Evolutionary conservation across 148 eudicot genomes (phyloP).

Genomic region (Vaccinium vitisidaea): DNA sequence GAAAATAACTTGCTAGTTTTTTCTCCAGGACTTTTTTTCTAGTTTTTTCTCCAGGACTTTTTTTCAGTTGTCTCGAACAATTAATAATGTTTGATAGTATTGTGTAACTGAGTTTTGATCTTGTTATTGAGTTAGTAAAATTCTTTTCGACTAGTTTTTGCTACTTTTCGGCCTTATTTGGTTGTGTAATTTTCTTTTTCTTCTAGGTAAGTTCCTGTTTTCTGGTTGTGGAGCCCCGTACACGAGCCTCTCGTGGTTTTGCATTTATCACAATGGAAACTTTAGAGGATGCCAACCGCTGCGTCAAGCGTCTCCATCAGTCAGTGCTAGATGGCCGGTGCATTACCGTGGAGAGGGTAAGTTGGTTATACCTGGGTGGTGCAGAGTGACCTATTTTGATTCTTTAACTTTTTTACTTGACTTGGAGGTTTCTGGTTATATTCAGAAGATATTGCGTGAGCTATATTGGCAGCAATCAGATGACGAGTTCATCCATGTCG

Average conservation of each 20-base stretch:
- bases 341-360: slow-evolving; percentile 97
- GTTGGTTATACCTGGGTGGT: slow-evolving; percentile 20
- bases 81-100: background rate
- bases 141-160: background rate
- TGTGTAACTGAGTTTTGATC: background rate
- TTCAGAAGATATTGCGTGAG: slow-evolving; percentile 94
- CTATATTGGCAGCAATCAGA: slow-evolving; percentile 98
- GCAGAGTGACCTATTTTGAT: slow-evolving; percentile 30
- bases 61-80: background rate
- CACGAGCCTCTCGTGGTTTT: slow-evolving; percentile 87
- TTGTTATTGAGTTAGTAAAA: background rate
- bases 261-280: slow-evolving; percentile 83
- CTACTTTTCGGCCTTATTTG: background rate
- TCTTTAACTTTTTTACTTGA: slow-evolving; percentile 48
- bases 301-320: slow-evolving; percentile 78
- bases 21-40: background rate
- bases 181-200: background rate
- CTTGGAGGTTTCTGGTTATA: slow-evolving; percentile 89
- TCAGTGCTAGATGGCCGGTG: slow-evolving; percentile 89
- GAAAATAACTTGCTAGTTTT: slow-evolving; percentile 3
- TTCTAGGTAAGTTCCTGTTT: slow-evolving; percentile 60
- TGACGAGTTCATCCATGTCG: slow-evolving; percentile 83
- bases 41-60: background rate
- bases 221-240: slow-evolving; percentile 92
- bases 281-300: slow-evolving; percentile 81